Conservation (phyloP, 257 asterid genomes). For the Eucommia ulmoides region DNA sequence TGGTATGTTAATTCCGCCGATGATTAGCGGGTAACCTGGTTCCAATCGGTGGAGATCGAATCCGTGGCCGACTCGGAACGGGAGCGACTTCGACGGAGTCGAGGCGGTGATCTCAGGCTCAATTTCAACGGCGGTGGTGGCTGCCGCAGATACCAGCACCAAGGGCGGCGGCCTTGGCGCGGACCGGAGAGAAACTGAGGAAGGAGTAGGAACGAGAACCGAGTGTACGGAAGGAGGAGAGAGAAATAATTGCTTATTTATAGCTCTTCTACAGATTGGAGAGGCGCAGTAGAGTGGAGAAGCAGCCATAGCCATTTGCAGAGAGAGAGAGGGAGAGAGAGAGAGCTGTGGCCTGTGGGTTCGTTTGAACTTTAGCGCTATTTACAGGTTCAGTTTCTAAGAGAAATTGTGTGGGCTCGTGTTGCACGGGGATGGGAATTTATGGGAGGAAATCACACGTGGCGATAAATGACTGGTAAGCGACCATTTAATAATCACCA, state of each 20-base stretch:
- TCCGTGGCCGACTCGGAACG: conserved; percentile 91
- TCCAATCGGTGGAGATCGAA: conserved; percentile 89
- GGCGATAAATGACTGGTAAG: background rate
- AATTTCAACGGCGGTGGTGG: conserved; percentile 31
- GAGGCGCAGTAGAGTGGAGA: conserved; percentile 15
- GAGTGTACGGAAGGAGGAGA: background rate
- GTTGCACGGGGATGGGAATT: conserved; percentile 7
- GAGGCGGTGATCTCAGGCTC: conserved; percentile 17
- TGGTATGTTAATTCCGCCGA: conserved; percentile 74
- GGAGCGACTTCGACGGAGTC: conserved; percentile 37
- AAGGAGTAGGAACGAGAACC: too few species aligned
- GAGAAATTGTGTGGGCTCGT: too few species aligned
- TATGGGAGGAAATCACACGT: conserved; percentile 6
- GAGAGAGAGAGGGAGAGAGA: background rate
- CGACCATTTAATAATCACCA: background rate
- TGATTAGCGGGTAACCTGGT: conserved; percentile 78
- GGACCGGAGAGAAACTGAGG: background rate
- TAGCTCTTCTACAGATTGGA: conserved; percentile 5
- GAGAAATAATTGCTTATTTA: background rate
- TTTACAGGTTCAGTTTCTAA: too few species aligned
- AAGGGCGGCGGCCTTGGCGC: conserved; percentile 3
- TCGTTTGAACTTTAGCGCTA: too few species aligned
- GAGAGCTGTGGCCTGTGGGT: too few species aligned
- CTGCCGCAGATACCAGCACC: conserved; percentile 14
- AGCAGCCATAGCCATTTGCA: conserved; percentile 22